These are phyloP conservation scores for Medicago lupulina DNA, from an alignment of 306 rosid species.

Conservation along the genomic window DNA sequence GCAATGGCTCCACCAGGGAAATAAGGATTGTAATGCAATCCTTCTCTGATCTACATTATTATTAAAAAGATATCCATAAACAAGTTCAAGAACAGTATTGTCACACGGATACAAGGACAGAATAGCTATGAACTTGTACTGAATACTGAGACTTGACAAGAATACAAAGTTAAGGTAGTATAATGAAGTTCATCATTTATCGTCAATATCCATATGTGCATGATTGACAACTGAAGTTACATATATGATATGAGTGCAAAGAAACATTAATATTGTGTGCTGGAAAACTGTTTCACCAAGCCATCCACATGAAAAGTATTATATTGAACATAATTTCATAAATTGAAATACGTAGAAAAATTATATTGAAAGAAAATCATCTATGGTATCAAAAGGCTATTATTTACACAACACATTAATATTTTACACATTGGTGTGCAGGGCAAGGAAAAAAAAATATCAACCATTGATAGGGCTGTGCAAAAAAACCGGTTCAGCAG, in stretches of 20 bases:
- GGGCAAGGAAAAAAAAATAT: background rate
- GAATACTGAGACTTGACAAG: slow-evolving; percentile 17
- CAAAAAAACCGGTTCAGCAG: too few species aligned
- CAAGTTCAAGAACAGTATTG: slow-evolving; percentile 14
- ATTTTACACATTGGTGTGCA: background rate
- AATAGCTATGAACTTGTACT: background rate
- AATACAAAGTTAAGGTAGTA: slow-evolving; percentile 17
- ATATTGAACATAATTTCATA: background rate
- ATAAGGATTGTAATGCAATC: slow-evolving; percentile 93
- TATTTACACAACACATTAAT: background rate
- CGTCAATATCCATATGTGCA: slow-evolving; percentile 13
- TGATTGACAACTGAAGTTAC: background rate
- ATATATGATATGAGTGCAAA: background rate
- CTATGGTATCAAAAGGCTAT: slow-evolving; percentile 31
- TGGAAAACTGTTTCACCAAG: slow-evolving; percentile 8
- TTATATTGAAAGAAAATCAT: background rate
- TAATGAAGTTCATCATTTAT: slow-evolving; percentile 25
- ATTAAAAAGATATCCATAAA: slow-evolving; percentile 29
- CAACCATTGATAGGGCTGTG: background rate
- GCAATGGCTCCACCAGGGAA: slow-evolving; percentile 99
- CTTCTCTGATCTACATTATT: slow-evolving; percentile 85
- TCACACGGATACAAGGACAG: background rate
- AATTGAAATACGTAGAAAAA: background rate
- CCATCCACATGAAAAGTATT: too few species aligned
- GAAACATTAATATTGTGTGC: background rate